Percentiles rank a stretch among this genome's conserved stretches.
These are phyloP conservation scores for Dendrocalamus sinicus DNA, from an alignment of 176 grass and related monocot genomes.

Conservation along the genomic window DNA sequence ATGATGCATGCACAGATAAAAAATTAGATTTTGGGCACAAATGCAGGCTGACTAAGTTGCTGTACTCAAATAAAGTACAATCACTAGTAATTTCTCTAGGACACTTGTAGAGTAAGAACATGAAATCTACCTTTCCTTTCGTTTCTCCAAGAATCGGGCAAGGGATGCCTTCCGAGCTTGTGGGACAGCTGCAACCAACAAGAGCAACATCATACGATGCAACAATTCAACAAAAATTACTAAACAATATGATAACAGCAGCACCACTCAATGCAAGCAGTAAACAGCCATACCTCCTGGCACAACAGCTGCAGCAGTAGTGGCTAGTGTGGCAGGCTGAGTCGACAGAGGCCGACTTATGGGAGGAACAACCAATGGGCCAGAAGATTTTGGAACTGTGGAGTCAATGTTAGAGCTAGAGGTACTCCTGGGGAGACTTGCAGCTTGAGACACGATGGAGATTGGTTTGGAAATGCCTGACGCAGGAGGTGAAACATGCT, in stretches of 20 bases:
- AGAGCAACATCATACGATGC: neutral
- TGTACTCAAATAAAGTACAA: neutral
- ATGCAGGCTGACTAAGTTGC: neutral
- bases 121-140: constrained; percentile 80
- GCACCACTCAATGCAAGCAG: neutral
- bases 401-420: constrained; percentile 69
- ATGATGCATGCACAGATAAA: constrained; percentile 8
- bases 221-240: constrained; percentile 19
- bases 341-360: constrained; percentile 42
- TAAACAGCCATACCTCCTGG: constrained; percentile 73
- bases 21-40: constrained; percentile 26
- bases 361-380: constrained; percentile 49
- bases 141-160: constrained; percentile 84
- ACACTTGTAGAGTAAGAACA: neutral
- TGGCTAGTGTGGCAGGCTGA: constrained; percentile 32
- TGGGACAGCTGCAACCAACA: constrained; percentile 75
- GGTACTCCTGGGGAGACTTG: constrained; percentile 49
- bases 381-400: constrained; percentile 46
- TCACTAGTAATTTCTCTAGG: neutral
- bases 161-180: constrained; percentile 92
- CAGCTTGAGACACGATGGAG: constrained; percentile 47
- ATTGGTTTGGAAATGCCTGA: constrained; percentile 55
- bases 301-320: constrained; percentile 52
- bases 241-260: neutral
- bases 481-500: constrained; percentile 40